Percentiles rank a stretch among this genome's conserved stretches.
These are phyloP conservation scores for Vitis vinifera DNA, from an alignment of 164 flowering plant species.

Conservation along the genomic window DNA sequence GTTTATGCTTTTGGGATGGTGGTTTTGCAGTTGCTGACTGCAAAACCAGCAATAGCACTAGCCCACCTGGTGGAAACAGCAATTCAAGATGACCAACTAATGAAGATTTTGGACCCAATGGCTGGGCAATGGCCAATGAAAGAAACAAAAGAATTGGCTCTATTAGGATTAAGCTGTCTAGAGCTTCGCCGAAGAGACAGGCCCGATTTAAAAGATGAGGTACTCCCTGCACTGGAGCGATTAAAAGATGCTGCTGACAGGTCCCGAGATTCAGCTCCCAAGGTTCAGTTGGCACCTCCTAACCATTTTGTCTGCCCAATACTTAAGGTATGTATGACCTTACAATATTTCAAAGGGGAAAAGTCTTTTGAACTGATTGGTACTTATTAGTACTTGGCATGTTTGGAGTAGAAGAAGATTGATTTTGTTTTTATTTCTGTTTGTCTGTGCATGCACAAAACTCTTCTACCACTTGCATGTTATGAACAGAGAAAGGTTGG, in stretches of 20 bases:
- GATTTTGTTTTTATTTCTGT: too few species aligned
- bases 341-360: background rate
- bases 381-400: background rate
- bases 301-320: constrained; percentile 80
- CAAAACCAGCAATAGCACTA: constrained; percentile 67
- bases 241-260: constrained; percentile 49
- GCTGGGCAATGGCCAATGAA: constrained; percentile 82
- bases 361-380: background rate
- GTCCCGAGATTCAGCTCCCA: constrained; percentile 27
- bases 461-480: too few species aligned
- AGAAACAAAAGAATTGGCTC: constrained; percentile 66
- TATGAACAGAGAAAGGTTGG: too few species aligned
- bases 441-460: too few species aligned
- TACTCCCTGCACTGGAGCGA: constrained; percentile 68
- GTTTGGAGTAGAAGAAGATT: too few species aligned
- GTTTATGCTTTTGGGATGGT: constrained; percentile 88
- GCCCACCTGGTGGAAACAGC: constrained; percentile 69
- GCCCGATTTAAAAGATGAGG: constrained; percentile 59
- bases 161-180: constrained; percentile 60
- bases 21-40: constrained; percentile 78
- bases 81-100: constrained; percentile 35
- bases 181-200: constrained; percentile 68
- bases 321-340: constrained; percentile 59
- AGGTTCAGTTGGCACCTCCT: constrained; percentile 39
- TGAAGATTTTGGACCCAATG: constrained; percentile 50